Evolutionary conservation across 2,329 filamentous ascomycete genomes (phyloP), one percentile per base, ranked within the genome.

Genomic region (Pezicula radicicola): DNA sequence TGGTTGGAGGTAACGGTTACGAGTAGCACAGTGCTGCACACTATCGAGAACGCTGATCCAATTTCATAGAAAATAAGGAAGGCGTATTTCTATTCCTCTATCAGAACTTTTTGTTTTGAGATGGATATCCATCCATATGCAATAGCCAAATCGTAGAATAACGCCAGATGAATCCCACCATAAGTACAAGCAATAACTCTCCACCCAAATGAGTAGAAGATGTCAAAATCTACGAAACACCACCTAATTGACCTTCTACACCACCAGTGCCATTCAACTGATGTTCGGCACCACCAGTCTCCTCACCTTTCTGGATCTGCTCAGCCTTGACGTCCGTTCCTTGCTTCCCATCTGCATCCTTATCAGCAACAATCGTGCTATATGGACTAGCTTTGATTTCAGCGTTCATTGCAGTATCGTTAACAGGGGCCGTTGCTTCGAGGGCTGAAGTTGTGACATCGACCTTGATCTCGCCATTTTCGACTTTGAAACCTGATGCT

Each of bases 301-400:
- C 54, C 30, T 63, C 56, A 16, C 52, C 61, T 46, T 63, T 63
- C 2, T 28, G 35, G 35, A 65, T 61, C 36, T 57, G 46, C 49
- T 57, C 54, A 1, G 58, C 60, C 52, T 57, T 61, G 5, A 60
- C 58, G 53, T 63, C 57, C 15, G 49, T 48, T n/a, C 49, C 49
- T 21, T 33, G 16, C 30, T 16, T 39, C 3, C 53, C 50, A 16
- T 44, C 46, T 2, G 44, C 35, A 36, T 56, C 46, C 16, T 56
- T 53, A 10, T 51, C 59, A 6, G 55, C 55, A 3, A 61, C 58
- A 44, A 63, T 37, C 0, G 49, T 49, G 37, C 50, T 50, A 27
- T 65, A 62, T 30, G 61, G 63, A 25, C 60, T 62, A 5, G 60
- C 56, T 42, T 60, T 59, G 37, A 64, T 52, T 10, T 52, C 49